Percentiles rank a stretch among this genome's conserved stretches.
Conservation (phyloP, 1,284 basidiomycete species). For the Pyrrhoderma lamaoense region DNA sequence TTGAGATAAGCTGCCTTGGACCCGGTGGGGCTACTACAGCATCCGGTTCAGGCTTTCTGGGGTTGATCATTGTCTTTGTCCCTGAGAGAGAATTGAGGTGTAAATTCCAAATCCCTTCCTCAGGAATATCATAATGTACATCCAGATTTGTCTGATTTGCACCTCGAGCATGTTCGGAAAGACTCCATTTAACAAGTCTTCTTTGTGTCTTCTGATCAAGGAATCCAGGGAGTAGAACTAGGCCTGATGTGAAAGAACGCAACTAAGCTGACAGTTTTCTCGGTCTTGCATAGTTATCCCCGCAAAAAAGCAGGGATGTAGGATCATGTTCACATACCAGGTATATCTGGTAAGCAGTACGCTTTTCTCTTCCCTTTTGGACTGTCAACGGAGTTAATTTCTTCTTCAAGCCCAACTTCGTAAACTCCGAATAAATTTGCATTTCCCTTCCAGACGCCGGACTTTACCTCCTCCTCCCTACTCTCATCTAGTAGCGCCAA, state of each 20-base stretch:
- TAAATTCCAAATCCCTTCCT: conserved; percentile 65
- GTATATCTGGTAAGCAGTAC: conserved; percentile 46
- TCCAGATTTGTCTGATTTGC: conserved; percentile 87
- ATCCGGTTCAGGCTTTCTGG: conserved; percentile 22
- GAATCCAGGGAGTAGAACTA: conserved; percentile 74
- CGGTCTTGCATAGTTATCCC: too few species aligned
- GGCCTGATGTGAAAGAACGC: conserved; percentile 41
- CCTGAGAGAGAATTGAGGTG: conserved; percentile 33
- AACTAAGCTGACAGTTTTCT: neutral
- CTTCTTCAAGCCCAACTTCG: conserved; percentile 25
- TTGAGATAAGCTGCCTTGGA: conserved; percentile 59
- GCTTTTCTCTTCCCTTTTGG: conserved; percentile 28
- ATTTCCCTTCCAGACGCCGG: conserved; percentile 43
- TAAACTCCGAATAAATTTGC: conserved; percentile 30
- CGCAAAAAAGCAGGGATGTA: neutral
- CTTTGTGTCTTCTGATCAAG: conserved; percentile 56
- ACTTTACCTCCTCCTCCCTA: conserved; percentile 34
- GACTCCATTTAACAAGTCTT: conserved; percentile 58
- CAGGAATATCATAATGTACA: conserved; percentile 72
- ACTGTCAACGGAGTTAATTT: conserved; percentile 3
- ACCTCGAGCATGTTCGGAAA: conserved; percentile 62
- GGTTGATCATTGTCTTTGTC: conserved; percentile 29
- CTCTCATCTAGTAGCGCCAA: conserved; percentile 40
- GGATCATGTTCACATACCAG: conserved; percentile 52
- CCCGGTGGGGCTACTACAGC: conserved; percentile 32